A percentile compares a stretch with the other conserved stretches of the same genome.
Conservation (phyloP, 495 filamentous ascomycete species). For the Neurospora pannonica region DNA sequence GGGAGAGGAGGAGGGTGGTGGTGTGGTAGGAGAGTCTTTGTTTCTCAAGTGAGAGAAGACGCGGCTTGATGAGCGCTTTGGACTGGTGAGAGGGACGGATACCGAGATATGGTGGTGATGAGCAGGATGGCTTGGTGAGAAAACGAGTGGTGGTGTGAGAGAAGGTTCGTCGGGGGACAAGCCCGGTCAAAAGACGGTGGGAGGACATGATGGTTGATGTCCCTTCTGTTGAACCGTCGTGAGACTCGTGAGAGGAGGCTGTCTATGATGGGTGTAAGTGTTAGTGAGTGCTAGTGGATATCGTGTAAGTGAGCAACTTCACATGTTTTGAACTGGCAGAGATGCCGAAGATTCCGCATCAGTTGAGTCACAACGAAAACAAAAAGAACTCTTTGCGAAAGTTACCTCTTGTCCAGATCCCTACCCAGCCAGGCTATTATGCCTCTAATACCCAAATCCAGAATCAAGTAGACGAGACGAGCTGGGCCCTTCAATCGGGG, state of each 20-base stretch:
- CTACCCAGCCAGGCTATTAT: not conserved
- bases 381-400: not conserved
- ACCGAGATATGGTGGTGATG: not conserved
- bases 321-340: not conserved
- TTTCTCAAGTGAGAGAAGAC: constrained; percentile 3
- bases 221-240: not conserved
- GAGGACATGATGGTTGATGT: constrained; percentile 3
- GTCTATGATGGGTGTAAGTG: not conserved
- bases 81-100: not conserved
- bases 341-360: not conserved
- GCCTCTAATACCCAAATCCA: not conserved
- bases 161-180: constrained; percentile 8
- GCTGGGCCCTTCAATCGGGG: not conserved
- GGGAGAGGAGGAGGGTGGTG: constrained; percentile 13
- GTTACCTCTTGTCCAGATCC: not conserved
- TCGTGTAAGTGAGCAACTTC: not conserved
- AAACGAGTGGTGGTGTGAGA: constrained; percentile 1
- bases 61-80: constrained; percentile 5
- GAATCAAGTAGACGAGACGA: not conserved
- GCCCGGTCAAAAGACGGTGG: constrained; percentile 4
- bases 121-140: not conserved
- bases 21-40: constrained; percentile 10
- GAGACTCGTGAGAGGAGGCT: not conserved
- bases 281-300: not conserved
- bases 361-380: not conserved